Evolutionary conservation across 352 stramenopile genomes (phyloP).

Genomic region (Phytophthora europaea): DNA sequence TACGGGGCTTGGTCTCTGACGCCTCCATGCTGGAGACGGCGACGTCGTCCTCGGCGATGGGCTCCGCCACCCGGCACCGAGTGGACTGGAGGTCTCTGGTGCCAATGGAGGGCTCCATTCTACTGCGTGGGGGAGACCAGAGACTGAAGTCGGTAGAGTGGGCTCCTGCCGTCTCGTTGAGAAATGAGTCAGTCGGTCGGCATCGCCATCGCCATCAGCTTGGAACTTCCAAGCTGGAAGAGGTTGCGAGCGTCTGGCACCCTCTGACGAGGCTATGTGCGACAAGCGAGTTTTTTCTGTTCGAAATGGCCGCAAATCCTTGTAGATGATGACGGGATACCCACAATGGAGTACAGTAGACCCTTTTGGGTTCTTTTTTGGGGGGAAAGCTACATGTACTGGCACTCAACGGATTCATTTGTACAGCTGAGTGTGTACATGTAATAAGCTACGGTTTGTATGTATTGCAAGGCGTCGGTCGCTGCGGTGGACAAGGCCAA

Average conservation of each 20-base stretch:
- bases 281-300: constrained; percentile 9
- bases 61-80: constrained; percentile 4
- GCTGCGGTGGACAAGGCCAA: neutral
- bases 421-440: too few relatives aligned
- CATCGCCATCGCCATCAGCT: constrained; percentile 10
- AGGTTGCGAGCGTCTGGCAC: constrained; percentile 1
- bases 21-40: neutral
- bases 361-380: neutral
- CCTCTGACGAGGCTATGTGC: neutral
- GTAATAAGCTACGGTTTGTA: too few relatives aligned
- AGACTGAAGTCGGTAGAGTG: neutral
- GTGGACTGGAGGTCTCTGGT: constrained; percentile 4
- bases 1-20: constrained; percentile 1
- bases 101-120: neutral
- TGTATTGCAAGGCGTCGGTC: neutral
- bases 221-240: neutral
- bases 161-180: neutral
- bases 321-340: constrained; percentile 1
- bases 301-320: neutral
- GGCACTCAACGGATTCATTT: neutral
- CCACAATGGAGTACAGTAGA: neutral
- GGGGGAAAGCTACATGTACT: neutral
- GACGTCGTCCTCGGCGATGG: neutral
- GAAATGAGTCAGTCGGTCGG: neutral
- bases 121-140: neutral